These are phyloP conservation scores for Saturnispora sanitii DNA, from an alignment of 805 yeast species.

Conservation along the genomic window DNA sequence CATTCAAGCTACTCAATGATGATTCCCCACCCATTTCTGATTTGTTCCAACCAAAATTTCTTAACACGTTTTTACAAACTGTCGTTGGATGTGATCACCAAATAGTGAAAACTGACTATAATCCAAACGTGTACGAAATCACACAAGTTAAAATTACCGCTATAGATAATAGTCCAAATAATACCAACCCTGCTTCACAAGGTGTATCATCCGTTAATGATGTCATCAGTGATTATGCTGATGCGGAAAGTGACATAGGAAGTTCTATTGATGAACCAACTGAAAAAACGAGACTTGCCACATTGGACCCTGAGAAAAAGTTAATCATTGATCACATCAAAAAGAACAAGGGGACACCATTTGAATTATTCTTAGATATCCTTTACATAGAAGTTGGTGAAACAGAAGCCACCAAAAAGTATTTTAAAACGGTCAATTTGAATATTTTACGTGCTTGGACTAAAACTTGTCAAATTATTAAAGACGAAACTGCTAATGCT, in stretches of 20 bases:
- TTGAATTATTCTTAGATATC: slow-evolving; percentile 6
- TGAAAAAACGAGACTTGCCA: too few relatives aligned
- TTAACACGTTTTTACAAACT: slow-evolving; percentile 2
- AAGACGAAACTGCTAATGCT: neutral
- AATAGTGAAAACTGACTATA: neutral
- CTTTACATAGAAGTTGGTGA: slow-evolving; percentile 1
- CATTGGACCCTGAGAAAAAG: too few relatives aligned
- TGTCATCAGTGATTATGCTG: too few relatives aligned
- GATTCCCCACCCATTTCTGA: neutral
- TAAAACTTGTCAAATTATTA: neutral
- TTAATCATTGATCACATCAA: neutral
- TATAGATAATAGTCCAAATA: too few relatives aligned
- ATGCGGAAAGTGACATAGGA: too few relatives aligned
- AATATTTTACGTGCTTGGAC: slow-evolving; percentile 10
- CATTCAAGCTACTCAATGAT: neutral
- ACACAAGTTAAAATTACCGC: too few relatives aligned
- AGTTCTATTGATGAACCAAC: too few relatives aligned
- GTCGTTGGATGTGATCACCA: slow-evolving; percentile 1
- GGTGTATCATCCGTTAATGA: too few relatives aligned
- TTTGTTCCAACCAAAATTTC: neutral
- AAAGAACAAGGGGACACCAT: neutral
- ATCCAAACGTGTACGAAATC: too few relatives aligned
- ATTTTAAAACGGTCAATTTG: slow-evolving; percentile 6
- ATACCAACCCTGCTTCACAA: too few relatives aligned
- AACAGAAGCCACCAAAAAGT: neutral